These are phyloP conservation scores for Citeromyces matritensis DNA, from an alignment of 805 yeast genomes.

Conservation along the genomic window DNA sequence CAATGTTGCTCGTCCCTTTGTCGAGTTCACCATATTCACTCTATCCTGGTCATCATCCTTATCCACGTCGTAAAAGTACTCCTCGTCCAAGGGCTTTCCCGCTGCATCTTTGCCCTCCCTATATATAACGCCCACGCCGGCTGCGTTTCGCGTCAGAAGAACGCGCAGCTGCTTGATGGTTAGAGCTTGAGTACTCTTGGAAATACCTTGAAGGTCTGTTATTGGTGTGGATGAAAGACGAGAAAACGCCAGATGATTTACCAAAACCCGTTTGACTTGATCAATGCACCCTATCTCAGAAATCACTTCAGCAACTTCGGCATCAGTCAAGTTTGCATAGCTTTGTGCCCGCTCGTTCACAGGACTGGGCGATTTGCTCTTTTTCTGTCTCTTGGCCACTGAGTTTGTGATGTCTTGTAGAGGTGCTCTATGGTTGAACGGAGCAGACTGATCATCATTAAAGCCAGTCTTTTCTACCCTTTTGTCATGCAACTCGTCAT, in stretches of 20 bases:
- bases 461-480: too few relatives aligned
- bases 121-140: constrained; percentile 74
- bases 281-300: constrained; percentile 22
- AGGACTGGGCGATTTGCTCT: constrained; percentile 8
- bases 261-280: constrained; percentile 48
- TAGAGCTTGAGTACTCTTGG: constrained; percentile 33
- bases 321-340: constrained; percentile 3
- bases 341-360: constrained; percentile 11
- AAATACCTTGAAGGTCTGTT: constrained; percentile 49
- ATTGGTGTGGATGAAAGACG: constrained; percentile 80
- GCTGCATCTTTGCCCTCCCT: constrained; percentile 94
- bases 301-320: constrained; percentile 14
- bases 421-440: too few relatives aligned
- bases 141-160: constrained; percentile 23
- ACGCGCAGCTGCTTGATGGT: constrained; percentile 27
- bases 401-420: too few relatives aligned
- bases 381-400: constrained; percentile 11
- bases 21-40: constrained; percentile 49
- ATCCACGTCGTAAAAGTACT: constrained; percentile 82
- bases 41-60: constrained; percentile 63
- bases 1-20: constrained; percentile 68
- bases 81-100: constrained; percentile 87
- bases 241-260: constrained; percentile 83
- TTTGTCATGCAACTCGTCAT: too few relatives aligned
- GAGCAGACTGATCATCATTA: too few relatives aligned